Evolutionary conservation across 192 early-diverging fungal species (phyloP), one percentile per base, ranked within the genome.

Genomic region (Coemansia sp.): DNA sequence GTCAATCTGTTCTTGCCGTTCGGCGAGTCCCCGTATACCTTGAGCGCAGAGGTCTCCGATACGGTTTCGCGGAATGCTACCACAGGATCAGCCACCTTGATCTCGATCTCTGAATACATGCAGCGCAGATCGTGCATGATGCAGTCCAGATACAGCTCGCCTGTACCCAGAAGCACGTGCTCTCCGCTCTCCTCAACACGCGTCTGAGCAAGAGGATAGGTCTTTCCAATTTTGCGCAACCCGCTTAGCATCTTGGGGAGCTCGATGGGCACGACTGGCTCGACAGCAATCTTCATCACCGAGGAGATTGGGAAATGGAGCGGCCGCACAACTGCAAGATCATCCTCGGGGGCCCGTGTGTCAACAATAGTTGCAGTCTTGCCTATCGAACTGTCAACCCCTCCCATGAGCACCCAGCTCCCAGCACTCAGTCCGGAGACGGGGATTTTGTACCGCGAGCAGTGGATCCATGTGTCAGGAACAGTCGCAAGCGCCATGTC

Each of bases 1-100:
- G 95, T 97, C 47, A 99, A 68, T 59, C 97, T 93, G 88, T 99
- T 99, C 69, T 96, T 96, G 79, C 95, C 94, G 82, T 99, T 99
- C n/a, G 96, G 94, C 16, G 98, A 96, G 74, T 98, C 94, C 7
- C 95, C 98, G 87, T 93, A 97, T 71, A 95, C 97, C 66, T 97
- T 96, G 65, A 98, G 81, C 10, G 93, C 84, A 32, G 94, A 96
- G 9, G 93, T 96, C 77, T 98, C 96, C 0, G 94, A 87, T 0
- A 98, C 95, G 8, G 95, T 97, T 72, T 99, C 98, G 61, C 93
- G 90, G 80, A 99, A 98, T 58, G 88, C 84, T 12, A 98, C 96
- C 13, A 96, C 95, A 7, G 98, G 96, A 76, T 99, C 96, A 0
- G 95, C 90, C n/a, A 99, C 95, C 84, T 97, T 97, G 69, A 99